phyloP scores from a whole-genome alignment of 2,329 filamentous ascomycete genomes.

The Raffaelea arxii region DNA sequence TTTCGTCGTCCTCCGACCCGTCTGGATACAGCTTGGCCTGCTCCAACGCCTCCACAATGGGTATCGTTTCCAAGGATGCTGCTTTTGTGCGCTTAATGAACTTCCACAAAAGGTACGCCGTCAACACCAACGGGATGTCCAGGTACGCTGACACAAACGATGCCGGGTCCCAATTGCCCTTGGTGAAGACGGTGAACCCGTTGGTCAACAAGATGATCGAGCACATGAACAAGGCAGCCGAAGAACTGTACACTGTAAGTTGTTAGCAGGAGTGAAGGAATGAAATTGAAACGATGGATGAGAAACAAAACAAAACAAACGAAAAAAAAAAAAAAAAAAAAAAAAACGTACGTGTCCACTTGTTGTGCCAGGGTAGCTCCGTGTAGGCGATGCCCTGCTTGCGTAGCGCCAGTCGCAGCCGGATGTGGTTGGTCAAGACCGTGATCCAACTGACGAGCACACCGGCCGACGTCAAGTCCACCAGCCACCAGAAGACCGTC shows the following conservation, averaged over 20 bases:
- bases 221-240: constrained; percentile 15
- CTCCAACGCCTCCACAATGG: constrained; percentile 40
- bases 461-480: constrained; percentile 60
- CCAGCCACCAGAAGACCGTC: constrained; percentile 61
- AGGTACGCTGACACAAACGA: constrained; percentile 57
- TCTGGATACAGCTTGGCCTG: constrained; percentile 29
- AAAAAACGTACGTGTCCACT: constrained; percentile 44
- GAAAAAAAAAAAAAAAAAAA: constrained; percentile 14
- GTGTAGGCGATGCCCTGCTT: constrained; percentile 40
- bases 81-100: constrained; percentile 6
- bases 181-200: constrained; percentile 59
- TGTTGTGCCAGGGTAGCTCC: constrained; percentile 52
- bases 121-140: constrained; percentile 40
- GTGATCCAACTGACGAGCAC: constrained; percentile 63
- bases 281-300: no score
- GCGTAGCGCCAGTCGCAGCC: constrained; percentile 40
- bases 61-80: constrained; percentile 23
- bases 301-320: constrained; percentile 17
- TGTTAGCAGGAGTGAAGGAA: no score
- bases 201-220: constrained; percentile 55
- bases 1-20: constrained; percentile 18
- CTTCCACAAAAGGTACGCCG: constrained; percentile 9
- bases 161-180: constrained; percentile 40
- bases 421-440: constrained; percentile 54
- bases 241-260: constrained; percentile 31